Evolutionary conservation across 1,284 basidiomycete genomes (phyloP).

Genomic region (Fomitiporia mediterranea): DNA sequence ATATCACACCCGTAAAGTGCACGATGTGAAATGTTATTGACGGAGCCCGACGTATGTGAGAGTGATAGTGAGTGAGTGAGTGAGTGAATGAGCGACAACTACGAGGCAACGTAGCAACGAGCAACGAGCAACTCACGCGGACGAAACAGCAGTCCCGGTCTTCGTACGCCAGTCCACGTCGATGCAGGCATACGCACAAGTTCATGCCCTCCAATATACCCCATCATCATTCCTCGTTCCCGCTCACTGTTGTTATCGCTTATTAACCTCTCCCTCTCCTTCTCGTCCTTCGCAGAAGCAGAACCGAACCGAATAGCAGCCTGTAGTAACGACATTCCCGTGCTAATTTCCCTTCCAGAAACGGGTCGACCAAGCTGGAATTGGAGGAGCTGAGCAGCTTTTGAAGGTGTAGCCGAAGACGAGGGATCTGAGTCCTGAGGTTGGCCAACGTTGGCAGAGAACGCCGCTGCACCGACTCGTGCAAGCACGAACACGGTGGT

Average conservation of each 20-base stretch:
- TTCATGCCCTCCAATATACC: constrained; percentile 25
- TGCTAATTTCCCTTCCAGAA: constrained; percentile 13
- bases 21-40: background rate
- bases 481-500: constrained; percentile 24
- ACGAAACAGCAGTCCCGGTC: constrained; percentile 21
- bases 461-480: constrained; percentile 30
- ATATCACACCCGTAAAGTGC: background rate
- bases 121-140: constrained; percentile 20
- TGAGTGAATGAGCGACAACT: background rate
- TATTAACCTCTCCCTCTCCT: constrained; percentile 5
- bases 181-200: constrained; percentile 31
- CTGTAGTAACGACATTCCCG: constrained; percentile 22
- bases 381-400: constrained; percentile 21
- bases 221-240: constrained; percentile 23
- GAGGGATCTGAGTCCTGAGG: background rate
- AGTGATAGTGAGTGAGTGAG: too few species aligned
- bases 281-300: constrained; percentile 24
- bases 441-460: constrained; percentile 23
- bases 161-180: constrained; percentile 21
- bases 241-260: constrained; percentile 29
- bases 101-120: background rate
- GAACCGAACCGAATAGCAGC: constrained; percentile 23
- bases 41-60: background rate
- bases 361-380: constrained; percentile 24
- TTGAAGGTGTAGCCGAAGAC: background rate